A percentile compares a stretch with the other conserved stretches of the same genome.
Evolutionary conservation across 1,139 yeast species (phyloP).

Genomic region (Yamadazyma buinensis): DNA sequence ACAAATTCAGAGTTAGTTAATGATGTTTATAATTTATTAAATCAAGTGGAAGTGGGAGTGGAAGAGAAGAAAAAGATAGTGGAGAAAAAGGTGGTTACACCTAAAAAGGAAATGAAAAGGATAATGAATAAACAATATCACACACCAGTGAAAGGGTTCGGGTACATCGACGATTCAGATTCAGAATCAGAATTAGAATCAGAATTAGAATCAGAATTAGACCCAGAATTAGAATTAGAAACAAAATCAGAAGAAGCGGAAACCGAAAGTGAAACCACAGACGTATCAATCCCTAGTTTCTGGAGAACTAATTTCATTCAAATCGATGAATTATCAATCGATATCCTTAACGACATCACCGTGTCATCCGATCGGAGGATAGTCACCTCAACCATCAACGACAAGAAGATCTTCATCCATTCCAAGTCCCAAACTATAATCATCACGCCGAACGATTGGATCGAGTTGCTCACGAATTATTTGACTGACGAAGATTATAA

Average conservation of each 20-base stretch:
- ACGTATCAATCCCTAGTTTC: not conserved
- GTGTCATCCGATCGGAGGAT: too few species aligned
- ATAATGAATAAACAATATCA: too few species aligned
- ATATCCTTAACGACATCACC: too few species aligned
- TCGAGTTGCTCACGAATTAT: constrained; percentile 3
- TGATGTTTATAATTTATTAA: constrained; percentile 1
- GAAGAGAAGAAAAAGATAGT: constrained; percentile 17
- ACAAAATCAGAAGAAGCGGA: constrained; percentile 1
- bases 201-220: not conserved
- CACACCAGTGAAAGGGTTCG: too few species aligned
- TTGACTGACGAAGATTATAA: constrained; percentile 2
- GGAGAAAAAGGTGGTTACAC: too few species aligned
- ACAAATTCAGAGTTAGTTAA: not conserved
- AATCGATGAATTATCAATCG: constrained; percentile 8
- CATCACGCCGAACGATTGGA: constrained; percentile 10
- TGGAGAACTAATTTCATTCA: constrained; percentile 6
- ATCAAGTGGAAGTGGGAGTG: too few species aligned
- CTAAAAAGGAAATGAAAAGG: too few species aligned
- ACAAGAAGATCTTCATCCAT: constrained; percentile 6
- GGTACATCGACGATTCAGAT: not conserved
- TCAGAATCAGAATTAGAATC: not conserved
- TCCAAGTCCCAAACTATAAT: constrained; percentile 5
- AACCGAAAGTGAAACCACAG: not conserved
- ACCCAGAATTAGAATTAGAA: not conserved
- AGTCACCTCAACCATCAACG: too few species aligned